These are phyloP conservation scores for Geotrichum reessii DNA, from an alignment of 1,139 yeast genomes.

Conservation along the genomic window DNA sequence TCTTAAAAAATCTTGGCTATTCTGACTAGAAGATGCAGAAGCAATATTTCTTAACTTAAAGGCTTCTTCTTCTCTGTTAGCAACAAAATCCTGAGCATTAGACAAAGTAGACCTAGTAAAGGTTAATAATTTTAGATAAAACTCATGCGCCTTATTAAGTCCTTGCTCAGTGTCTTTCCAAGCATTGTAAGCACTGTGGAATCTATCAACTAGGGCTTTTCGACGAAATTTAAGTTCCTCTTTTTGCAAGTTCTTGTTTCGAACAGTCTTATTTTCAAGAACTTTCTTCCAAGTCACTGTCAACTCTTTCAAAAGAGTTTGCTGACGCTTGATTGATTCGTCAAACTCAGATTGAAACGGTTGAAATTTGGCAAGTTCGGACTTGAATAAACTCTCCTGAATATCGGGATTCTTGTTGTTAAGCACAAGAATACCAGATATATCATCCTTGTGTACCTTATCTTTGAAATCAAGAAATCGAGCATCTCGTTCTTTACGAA, in stretches of 20 bases:
- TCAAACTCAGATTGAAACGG: slow-evolving; percentile 65
- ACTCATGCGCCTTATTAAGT: slow-evolving; percentile 52
- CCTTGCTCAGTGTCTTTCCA: slow-evolving; percentile 62
- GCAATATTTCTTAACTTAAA: slow-evolving; percentile 24
- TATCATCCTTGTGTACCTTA: slow-evolving; percentile 76
- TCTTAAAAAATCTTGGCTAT: slow-evolving; percentile 25
- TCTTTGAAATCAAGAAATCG: slow-evolving; percentile 62
- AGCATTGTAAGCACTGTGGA: slow-evolving; percentile 44
- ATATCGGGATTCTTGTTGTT: slow-evolving; percentile 55
- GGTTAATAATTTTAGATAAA: slow-evolving; percentile 53
- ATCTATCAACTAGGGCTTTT: slow-evolving; percentile 42
- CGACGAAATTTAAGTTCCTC: slow-evolving; percentile 40
- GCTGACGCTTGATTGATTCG: slow-evolving; percentile 61
- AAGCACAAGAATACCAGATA: slow-evolving; percentile 67
- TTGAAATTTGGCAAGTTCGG: slow-evolving; percentile 72
- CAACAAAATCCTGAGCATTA: slow-evolving; percentile 38
- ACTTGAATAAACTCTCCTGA: slow-evolving; percentile 58
- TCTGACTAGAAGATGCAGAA: slow-evolving; percentile 16
- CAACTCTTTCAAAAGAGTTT: slow-evolving; percentile 49
- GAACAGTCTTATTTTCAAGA: slow-evolving; percentile 41
- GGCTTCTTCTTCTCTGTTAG: slow-evolving; percentile 37
- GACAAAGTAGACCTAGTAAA: slow-evolving; percentile 41
- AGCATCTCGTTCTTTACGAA: slow-evolving; percentile 56
- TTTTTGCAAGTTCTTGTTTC: slow-evolving; percentile 35
- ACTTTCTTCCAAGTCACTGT: slow-evolving; percentile 55